Evolutionary conservation across 306 rosid genomes (phyloP), one percentile per base, ranked within the genome.

Genomic region (Quercus berberidifolia): DNA sequence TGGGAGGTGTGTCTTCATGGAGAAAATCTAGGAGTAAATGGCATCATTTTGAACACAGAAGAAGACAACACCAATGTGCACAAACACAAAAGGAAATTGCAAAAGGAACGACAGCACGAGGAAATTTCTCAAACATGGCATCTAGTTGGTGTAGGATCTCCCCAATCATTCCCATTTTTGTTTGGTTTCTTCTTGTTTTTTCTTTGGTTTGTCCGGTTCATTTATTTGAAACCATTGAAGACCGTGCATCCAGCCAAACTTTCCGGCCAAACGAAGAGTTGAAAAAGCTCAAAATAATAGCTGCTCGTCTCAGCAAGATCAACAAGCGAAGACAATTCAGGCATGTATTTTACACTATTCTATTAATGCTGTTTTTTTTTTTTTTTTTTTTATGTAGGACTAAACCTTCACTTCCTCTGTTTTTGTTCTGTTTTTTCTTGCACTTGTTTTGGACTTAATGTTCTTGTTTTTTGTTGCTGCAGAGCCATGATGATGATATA

Each of bases 401-500:
- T 69, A 78, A 17, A 69, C 38, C 70, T 20, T 30, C 46, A 73
- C 30, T 63, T 86, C 69, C 83, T n/a, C n/a, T n/a, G n/a, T n/a
- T n/a, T n/a, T n/a, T n/a, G n/a, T n/a, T 51, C 72, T 88, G 80
- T 74, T 80, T 55, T 55, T 64, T 17, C 15, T 46, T 59, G 10
- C 70, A 55, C 81, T 64, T 57, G 67, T 85, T 59, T 76, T 3
- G 17, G 38, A 19, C 54, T 51, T 77, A 26, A 46, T 21, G 6
- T 8, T 33, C 74, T 11, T 35, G 23, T 5, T 64, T 75, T 18
- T 71, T 2, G 17, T 38, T 58, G 10, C 28, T 78, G 73, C 77
- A 92, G 97, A 89, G 97, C 84, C 90, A 94, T 55, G 99, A 93
- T 4, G 99, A 97, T 64, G 99, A 96, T 85, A 64, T 89, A 25